Percentiles rank a stretch among this genome's conserved stretches.
Evolutionary conservation across 108 stramenopile species (phyloP).

Genomic region (Schizochytrium sp.): DNA sequence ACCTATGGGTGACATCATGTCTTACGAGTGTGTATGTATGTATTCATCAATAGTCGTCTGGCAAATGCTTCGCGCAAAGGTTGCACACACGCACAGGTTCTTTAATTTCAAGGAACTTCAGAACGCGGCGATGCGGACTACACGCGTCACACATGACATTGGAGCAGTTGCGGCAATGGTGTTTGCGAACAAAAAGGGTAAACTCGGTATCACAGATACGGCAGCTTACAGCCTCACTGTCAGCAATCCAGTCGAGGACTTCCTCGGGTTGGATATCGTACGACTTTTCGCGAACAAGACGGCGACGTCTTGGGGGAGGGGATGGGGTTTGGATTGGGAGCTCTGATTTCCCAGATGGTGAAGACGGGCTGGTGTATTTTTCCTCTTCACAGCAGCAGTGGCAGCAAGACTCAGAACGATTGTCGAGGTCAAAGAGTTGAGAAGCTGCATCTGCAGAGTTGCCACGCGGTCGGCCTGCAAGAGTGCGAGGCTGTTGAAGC

Average conservation of each 20-base stretch:
- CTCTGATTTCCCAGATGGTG: too few relatives aligned
- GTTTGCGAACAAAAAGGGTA: conserved; percentile 42
- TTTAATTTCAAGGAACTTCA: background rate
- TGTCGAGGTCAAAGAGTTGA: too few relatives aligned
- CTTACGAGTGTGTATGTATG: too few relatives aligned
- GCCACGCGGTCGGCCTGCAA: too few relatives aligned
- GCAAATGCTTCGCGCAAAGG: conserved; percentile 44
- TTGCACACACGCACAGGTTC: conserved; percentile 48
- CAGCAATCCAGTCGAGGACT: conserved; percentile 44
- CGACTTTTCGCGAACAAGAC: conserved; percentile 24
- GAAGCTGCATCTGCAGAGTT: too few relatives aligned
- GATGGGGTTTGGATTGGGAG: too few relatives aligned
- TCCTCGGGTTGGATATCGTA: conserved; percentile 42
- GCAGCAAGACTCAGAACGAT: too few relatives aligned
- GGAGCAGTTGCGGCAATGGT: conserved; percentile 46
- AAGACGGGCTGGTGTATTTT: too few relatives aligned
- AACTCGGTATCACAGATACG: conserved; percentile 43
- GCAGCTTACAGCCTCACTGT: conserved; percentile 58
- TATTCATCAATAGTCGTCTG: background rate
- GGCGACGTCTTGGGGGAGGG: background rate
- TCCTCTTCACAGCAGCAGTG: too few relatives aligned
- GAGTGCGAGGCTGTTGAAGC: too few relatives aligned
- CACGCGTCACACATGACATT: conserved; percentile 35
- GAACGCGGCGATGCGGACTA: background rate
- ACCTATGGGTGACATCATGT: too few relatives aligned